Base-by-base conservation (phyloP, 345 rosid genomes). In the Eucalyptus caleyi region DNA sequence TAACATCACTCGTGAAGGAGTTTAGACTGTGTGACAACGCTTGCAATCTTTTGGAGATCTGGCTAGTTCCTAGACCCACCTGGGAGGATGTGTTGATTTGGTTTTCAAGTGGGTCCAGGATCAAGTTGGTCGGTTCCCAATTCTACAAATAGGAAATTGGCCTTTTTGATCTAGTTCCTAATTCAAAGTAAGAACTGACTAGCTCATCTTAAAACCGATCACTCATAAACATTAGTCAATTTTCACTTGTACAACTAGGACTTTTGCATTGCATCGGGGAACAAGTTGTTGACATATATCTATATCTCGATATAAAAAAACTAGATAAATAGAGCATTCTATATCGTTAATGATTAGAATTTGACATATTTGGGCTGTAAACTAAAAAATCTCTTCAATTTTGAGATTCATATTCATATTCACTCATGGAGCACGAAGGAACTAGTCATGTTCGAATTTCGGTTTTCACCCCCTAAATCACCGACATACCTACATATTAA, bases 61-160 rank as follows among this genome's bases (percentile, higher is more conserved):
- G 0, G 2, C n/a, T 27, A 27, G 32, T 60, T 60, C n/a, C 1
- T 60, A 0, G 65, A 26, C 4, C n/a, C n/a, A 60, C 16, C 1
- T 1, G 2, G 16, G 32, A 30, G 14, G 4, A 56, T 56, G 0
- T 2, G 6, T 56, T 56, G 30, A 53, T 53, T 53, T 1, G 3
- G 62, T 56, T 56, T 26, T 26, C 62, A 11, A 56, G 30, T 56
- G 62, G 3, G 62, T 56, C 62, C 0, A 56, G 2, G 30, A 56
- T 26, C 30, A 56, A 26, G 62, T 56, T 24, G 3, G 30, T 11
- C 1, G 1, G 6, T 56, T 56, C 13, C 27, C 27, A 26, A 11
- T 10, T 56, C 62, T 56, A 56, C 62, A 2, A 24, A 10, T 4
- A 56, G 30, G 62, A 26, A 56, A 24, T 26, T 56, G 13, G 62